Evolutionary conservation across 2,329 filamentous ascomycete genomes (phyloP).

Genomic region (Penicillium hesseltinei): DNA sequence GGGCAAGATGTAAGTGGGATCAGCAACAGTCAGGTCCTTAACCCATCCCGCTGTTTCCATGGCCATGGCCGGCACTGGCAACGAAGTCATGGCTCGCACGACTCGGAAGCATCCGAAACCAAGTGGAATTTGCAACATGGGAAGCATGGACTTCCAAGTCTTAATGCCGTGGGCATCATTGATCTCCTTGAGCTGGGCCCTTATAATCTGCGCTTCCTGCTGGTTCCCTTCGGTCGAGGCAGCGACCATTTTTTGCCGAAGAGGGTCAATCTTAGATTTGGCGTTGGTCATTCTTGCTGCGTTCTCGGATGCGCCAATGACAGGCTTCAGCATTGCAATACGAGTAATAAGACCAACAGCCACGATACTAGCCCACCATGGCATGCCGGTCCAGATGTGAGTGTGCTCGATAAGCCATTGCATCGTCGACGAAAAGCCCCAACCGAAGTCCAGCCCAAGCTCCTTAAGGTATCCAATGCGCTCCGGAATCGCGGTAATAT

Average conservation of each 20-base stretch:
- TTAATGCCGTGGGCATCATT: slow-evolving; percentile 57
- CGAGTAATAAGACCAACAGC: slow-evolving; percentile 65
- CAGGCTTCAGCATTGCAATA: slow-evolving; percentile 63
- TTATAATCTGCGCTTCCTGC: slow-evolving; percentile 46
- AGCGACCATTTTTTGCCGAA: slow-evolving; percentile 55
- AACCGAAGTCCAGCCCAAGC: slow-evolving; percentile 85
- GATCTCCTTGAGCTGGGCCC: slow-evolving; percentile 51
- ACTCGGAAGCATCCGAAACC: slow-evolving; percentile 80
- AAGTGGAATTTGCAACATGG: slow-evolving; percentile 65
- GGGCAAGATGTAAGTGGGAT: slow-evolving; percentile 78
- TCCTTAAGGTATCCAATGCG: slow-evolving; percentile 77
- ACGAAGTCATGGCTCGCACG: slow-evolving; percentile 66
- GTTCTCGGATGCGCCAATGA: slow-evolving; percentile 61
- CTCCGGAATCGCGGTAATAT: slow-evolving; percentile 63
- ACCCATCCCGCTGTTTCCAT: slow-evolving; percentile 75
- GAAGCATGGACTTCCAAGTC: slow-evolving; percentile 51
- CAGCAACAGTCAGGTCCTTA: slow-evolving; percentile 68
- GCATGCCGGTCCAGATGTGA: slow-evolving; percentile 70
- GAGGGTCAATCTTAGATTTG: slow-evolving; percentile 55
- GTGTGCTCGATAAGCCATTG: slow-evolving; percentile 78
- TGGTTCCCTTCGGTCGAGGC: slow-evolving; percentile 48
- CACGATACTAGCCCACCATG: slow-evolving; percentile 79
- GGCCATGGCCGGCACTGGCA: slow-evolving; percentile 80
- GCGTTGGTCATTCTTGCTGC: slow-evolving; percentile 62
- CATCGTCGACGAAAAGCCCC: slow-evolving; percentile 70